A percentile compares a stretch with the other conserved stretches of the same genome.
phyloP scores from a whole-genome alignment of 2,329 filamentous ascomycete genomes.

The Aureobasidium sp. region DNA sequence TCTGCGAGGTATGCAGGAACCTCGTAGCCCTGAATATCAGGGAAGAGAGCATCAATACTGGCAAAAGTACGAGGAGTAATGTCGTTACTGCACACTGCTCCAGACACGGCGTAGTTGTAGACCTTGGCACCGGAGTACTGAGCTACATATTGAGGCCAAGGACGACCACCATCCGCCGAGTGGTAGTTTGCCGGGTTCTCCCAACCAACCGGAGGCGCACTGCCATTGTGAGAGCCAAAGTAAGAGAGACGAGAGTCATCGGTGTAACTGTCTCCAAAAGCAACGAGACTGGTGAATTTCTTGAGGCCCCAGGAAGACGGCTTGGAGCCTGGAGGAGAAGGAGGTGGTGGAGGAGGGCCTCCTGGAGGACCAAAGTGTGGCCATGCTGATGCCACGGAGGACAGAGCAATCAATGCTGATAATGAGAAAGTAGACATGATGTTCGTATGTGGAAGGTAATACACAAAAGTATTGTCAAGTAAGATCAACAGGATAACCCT shows the following conservation, averaged over 20 bases:
- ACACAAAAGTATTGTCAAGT: background rate
- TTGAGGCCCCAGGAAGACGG: constrained; percentile 28
- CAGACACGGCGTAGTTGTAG: constrained; percentile 63
- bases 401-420: background rate
- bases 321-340: background rate
- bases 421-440: background rate
- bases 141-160: constrained; percentile 60
- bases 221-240: constrained; percentile 49
- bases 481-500: background rate
- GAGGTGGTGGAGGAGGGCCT: background rate
- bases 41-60: constrained; percentile 47
- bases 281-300: constrained; percentile 54
- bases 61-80: constrained; percentile 50
- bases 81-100: constrained; percentile 63
- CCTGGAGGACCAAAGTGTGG: constrained; percentile 3
- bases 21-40: constrained; percentile 43
- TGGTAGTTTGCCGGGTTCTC: constrained; percentile 33
- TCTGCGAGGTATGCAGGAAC: constrained; percentile 40
- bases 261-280: constrained; percentile 70
- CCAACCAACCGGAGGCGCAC: constrained; percentile 55
- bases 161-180: constrained; percentile 56
- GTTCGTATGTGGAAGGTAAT: background rate
- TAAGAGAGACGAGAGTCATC: constrained; percentile 61
- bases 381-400: constrained; percentile 4
- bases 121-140: constrained; percentile 48